phyloP scores from a whole-genome alignment of 139 green algal genomes.

The Picochlorum sp. region DNA sequence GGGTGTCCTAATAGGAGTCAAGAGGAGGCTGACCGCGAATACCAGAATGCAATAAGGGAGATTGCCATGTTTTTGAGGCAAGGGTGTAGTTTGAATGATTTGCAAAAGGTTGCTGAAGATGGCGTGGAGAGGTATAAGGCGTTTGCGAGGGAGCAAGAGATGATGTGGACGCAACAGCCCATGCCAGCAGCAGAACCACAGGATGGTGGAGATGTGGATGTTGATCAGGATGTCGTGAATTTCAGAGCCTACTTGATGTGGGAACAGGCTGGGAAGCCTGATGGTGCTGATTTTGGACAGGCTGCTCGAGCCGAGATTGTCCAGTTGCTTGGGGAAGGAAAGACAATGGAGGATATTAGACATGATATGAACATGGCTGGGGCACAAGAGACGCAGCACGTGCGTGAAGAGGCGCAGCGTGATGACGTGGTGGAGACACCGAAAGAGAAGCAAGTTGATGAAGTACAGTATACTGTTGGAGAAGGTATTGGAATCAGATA shows the following conservation, averaged over 20 bases:
- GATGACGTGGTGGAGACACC: background rate
- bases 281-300: slow-evolving; percentile 63
- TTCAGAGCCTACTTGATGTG: slow-evolving; percentile 80
- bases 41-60: slow-evolving; percentile 52
- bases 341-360: slow-evolving; percentile 33
- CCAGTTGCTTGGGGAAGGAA: slow-evolving; percentile 37
- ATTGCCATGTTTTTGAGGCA: slow-evolving; percentile 51
- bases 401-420: background rate
- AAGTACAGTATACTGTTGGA: slow-evolving; percentile 31
- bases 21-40: slow-evolving; percentile 52
- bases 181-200: background rate
- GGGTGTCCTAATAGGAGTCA: slow-evolving; percentile 57
- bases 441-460: background rate
- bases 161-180: background rate
- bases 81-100: slow-evolving; percentile 47
- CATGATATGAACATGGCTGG: slow-evolving; percentile 7
- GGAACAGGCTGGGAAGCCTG: slow-evolving; percentile 67
- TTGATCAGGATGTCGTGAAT: slow-evolving; percentile 36
- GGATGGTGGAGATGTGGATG: background rate
- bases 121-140: slow-evolving; percentile 2
- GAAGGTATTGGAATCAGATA: slow-evolving; percentile 33
- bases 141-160: slow-evolving; percentile 5
- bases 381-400: background rate
- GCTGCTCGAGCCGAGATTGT: slow-evolving; percentile 42
- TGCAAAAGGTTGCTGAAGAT: slow-evolving; percentile 49